Evolutionary conservation across 352 stramenopile species (phyloP).

Genomic region (Pythium apleroticum): DNA sequence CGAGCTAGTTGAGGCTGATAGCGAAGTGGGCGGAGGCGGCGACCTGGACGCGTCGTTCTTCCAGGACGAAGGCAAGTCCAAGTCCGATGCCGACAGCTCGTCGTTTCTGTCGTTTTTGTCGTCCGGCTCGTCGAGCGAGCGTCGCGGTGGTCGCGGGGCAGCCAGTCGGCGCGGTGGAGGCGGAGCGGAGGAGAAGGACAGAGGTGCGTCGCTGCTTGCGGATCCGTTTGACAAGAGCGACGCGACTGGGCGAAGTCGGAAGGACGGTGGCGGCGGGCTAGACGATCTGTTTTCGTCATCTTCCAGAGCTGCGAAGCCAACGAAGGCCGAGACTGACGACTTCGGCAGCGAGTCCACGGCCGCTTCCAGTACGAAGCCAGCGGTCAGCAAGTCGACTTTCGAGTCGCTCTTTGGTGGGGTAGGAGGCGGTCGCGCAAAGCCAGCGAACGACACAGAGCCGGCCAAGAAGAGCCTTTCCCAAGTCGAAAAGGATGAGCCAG

Average conservation of each 20-base stretch:
- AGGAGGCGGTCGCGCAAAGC: not conserved
- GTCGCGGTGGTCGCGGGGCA: conserved; percentile 7
- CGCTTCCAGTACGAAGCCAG: conserved; percentile 1
- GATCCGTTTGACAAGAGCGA: conserved; percentile 25
- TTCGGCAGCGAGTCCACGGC: not conserved
- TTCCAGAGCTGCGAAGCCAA: conserved; percentile 7
- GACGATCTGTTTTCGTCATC: conserved; percentile 26
- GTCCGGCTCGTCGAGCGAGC: conserved; percentile 10
- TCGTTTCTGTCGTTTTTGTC: conserved; percentile 25
- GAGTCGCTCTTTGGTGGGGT: conserved; percentile 24
- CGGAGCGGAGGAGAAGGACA: not conserved
- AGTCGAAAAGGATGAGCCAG: not conserved
- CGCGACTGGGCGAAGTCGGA: not conserved
- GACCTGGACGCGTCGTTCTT: conserved; percentile 29
- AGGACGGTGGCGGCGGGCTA: not conserved
- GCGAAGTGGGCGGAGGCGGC: not conserved
- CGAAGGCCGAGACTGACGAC: not conserved
- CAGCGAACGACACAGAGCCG: not conserved
- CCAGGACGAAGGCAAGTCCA: conserved; percentile 19
- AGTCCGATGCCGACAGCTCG: conserved; percentile 4
- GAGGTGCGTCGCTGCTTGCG: conserved; percentile 13
- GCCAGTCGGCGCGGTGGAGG: conserved; percentile 5
- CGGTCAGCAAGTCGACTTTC: conserved; percentile 19
- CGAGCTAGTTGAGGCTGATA: not conserved
- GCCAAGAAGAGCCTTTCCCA: not conserved